Conservation (phyloP, 805 yeast genomes). For the Candida maesae region DNA sequence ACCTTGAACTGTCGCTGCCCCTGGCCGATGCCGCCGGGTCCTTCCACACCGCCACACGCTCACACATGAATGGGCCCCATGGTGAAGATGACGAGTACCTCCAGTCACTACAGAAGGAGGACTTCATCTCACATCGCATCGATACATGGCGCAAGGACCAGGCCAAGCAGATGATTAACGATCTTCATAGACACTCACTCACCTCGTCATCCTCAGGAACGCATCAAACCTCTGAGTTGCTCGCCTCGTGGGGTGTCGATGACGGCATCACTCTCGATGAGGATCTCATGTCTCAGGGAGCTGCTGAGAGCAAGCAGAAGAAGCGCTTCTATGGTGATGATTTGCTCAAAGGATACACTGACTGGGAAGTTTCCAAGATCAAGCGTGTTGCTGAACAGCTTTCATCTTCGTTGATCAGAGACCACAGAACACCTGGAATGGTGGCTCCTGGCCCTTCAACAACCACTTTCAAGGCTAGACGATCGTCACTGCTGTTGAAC, state of each 20-base stretch:
- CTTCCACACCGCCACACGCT: conserved; percentile 3
- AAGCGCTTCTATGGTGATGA: conserved; percentile 29
- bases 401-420: conserved; percentile 23
- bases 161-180: conserved; percentile 22
- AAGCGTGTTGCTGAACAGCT: conserved; percentile 25
- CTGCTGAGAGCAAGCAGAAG: not conserved
- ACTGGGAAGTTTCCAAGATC: conserved; percentile 24
- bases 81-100: conserved; percentile 6
- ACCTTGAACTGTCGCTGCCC: conserved; percentile 18
- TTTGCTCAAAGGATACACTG: conserved; percentile 17
- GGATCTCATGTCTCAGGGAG: conserved; percentile 4
- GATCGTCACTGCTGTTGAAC: conserved; percentile 20
- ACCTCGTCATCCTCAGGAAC: conserved; percentile 4
- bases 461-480: conserved; percentile 6
- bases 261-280: conserved; percentile 14
- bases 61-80: not conserved
- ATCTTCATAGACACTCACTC: conserved; percentile 17
- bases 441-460: not conserved
- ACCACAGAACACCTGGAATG: conserved; percentile 2
- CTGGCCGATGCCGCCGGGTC: conserved; percentile 17
- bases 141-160: conserved; percentile 29
- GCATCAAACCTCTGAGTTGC: conserved; percentile 19
- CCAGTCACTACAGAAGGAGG: conserved; percentile 15
- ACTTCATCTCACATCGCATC: conserved; percentile 23
- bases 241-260: conserved; percentile 35